Evolutionary conservation across 257 asterid genomes (phyloP), one percentile per base, ranked within the genome.

Genomic region (Paraleonurus japonicus): DNA sequence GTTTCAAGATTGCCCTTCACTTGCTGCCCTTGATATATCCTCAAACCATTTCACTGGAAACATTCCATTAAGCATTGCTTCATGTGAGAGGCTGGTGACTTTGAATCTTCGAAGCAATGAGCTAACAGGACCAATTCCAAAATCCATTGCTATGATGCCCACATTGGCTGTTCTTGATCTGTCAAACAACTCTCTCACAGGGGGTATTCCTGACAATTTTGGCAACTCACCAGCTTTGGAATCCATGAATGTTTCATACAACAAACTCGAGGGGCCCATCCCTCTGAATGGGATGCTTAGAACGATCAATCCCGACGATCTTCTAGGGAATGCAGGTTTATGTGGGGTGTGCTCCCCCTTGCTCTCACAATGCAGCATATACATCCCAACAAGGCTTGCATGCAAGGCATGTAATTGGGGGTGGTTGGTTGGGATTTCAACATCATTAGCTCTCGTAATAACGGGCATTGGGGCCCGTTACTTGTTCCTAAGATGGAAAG

Each of bases 221-320:
- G 96, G 96, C 45, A 86, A 86, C 59, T 89, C 95, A 5, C 96
- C 96, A 4, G 90, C 97, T 33, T 65, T 90, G 22, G 97, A 90
- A 65, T 83, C 72, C 41, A 76, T 88, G 58, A 87, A 90, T 35
- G 78, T 90, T 48, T 88, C 96, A 27, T 76, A 81, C 67, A 90
- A 90, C 84, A 81, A 72, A 61, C 83, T 90, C 4, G 83, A 70
- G 47, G 96, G 97, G 10, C 89, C 86, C 13, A 85, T 90, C 26
- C 96, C 97, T 0, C 75, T 69, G 45, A 90, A 84, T 35, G 96
- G 95, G 13, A 66, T 90, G 82, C 84, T 88, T 47, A 78, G 92
- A 66, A 84, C 89, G 22, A 87, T 89, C 26, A 88, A 77, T 69
- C 88, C 92, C 0, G 80, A 80, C n/a, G 92, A 87, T 78, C 90